Evolutionary conservation across 1,284 basidiomycete species (phyloP).

Genomic region (Moniliophthora roreri): DNA sequence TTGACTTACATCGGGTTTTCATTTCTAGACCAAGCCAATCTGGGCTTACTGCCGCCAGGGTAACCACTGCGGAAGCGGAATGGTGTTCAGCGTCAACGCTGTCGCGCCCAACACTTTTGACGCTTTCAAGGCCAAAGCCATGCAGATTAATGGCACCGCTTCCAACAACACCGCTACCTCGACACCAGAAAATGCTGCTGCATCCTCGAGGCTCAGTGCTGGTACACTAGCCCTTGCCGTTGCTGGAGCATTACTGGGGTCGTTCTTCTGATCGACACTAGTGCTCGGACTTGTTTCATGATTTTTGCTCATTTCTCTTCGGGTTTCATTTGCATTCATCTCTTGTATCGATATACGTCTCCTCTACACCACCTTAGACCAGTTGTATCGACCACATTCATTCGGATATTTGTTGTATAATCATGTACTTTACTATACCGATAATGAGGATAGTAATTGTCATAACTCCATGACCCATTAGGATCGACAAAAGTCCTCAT

Average conservation of each 20-base stretch:
- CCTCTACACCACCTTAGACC: too few species aligned
- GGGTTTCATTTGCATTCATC: too few species aligned
- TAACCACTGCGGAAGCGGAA: slow-evolving; percentile 37
- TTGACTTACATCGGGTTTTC: not conserved
- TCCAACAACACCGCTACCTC: slow-evolving; percentile 3
- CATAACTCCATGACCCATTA: too few species aligned
- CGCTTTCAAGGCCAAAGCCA: slow-evolving; percentile 50
- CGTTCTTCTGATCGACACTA: not conserved
- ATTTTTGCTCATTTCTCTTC: too few species aligned
- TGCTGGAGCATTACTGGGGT: not conserved
- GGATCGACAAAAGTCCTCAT: too few species aligned
- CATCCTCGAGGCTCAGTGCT: slow-evolving; percentile 1
- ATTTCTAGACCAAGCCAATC: slow-evolving; percentile 39
- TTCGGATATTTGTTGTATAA: too few species aligned
- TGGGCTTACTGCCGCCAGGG: slow-evolving; percentile 34
- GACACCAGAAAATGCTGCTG: slow-evolving; percentile 14
- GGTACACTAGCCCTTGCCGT: not conserved
- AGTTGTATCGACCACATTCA: too few species aligned
- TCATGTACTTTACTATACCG: too few species aligned
- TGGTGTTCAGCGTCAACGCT: slow-evolving; percentile 67
- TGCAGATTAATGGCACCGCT: slow-evolving; percentile 39
- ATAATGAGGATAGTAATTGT: too few species aligned
- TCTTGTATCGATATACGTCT: too few species aligned
- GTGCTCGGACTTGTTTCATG: too few species aligned
- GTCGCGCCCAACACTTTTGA: slow-evolving; percentile 40